Conservation (phyloP, 345 rosid genomes). For the Hibiscus tridactylites region DNA sequence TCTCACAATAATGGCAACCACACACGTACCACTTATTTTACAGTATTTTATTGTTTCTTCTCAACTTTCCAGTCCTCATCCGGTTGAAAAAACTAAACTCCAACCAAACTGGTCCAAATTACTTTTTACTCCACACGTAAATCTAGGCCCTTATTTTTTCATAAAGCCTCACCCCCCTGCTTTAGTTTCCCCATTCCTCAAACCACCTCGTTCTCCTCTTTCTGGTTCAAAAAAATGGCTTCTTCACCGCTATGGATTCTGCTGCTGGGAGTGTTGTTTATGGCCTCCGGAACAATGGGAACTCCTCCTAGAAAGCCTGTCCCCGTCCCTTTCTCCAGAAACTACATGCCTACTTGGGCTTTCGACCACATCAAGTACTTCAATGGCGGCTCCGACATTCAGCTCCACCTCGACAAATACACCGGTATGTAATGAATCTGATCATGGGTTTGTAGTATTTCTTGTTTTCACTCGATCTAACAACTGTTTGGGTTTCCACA, state of each 20-base stretch:
- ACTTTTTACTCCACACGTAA: not conserved
- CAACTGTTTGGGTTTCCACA: no score
- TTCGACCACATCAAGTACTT: conserved; percentile 83
- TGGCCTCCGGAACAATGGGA: conserved; percentile 47
- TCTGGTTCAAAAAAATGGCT: not conserved
- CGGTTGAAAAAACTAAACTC: not conserved
- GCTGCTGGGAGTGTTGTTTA: conserved; percentile 24
- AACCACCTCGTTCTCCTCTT: not conserved
- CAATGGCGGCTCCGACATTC: conserved; percentile 64
- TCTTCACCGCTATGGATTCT: conserved; percentile 14
- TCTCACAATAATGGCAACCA: not conserved
- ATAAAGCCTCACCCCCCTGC: not conserved
- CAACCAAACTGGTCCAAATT: not conserved
- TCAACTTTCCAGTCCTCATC: not conserved
- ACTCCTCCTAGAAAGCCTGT: conserved; percentile 50
- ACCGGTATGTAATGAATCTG: no score
- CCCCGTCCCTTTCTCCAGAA: conserved; percentile 60
- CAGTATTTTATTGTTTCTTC: no score
- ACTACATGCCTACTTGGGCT: conserved; percentile 84
- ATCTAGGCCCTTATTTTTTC: not conserved
- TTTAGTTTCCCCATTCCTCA: not conserved
- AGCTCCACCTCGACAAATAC: conserved; percentile 67
- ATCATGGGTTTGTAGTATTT: no score
- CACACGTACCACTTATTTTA: not conserved
- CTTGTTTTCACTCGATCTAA: no score